These are phyloP conservation scores for Backusella tuberculispora DNA, from an alignment of 192 early-diverging fungal species.

Conservation along the genomic window DNA sequence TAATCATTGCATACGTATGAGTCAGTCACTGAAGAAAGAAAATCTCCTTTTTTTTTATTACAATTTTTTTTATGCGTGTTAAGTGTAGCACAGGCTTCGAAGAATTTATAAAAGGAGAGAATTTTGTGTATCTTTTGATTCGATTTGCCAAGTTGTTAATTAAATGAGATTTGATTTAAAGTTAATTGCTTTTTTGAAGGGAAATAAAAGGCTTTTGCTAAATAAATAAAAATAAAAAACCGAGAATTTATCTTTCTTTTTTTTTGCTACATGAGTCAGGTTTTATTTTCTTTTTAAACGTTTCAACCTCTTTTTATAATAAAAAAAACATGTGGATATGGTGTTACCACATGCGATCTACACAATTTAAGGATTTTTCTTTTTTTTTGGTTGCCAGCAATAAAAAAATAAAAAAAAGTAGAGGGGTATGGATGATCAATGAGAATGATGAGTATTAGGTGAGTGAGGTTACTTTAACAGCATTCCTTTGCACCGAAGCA, in stretches of 20 bases:
- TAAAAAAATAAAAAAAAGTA: constrained; percentile 2
- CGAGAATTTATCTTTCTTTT: background rate
- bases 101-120: background rate
- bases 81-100: background rate
- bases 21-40: background rate
- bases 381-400: constrained; percentile 19
- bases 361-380: constrained; percentile 1
- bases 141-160: background rate
- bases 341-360: constrained; percentile 4
- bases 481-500: constrained; percentile 30
- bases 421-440: constrained; percentile 2
- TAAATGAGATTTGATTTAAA: constrained; percentile 16
- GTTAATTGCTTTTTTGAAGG: background rate
- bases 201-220: background rate
- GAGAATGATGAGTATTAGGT: background rate
- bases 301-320: background rate
- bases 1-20: background rate
- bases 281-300: background rate
- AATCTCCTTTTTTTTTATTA: background rate
- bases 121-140: background rate
- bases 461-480: background rate
- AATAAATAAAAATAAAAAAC: background rate
- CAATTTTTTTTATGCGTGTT: background rate
- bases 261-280: background rate
- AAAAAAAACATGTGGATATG: background rate